phyloP scores from a whole-genome alignment of 495 filamentous ascomycete species.

The Wilcoxina mikolae region DNA sequence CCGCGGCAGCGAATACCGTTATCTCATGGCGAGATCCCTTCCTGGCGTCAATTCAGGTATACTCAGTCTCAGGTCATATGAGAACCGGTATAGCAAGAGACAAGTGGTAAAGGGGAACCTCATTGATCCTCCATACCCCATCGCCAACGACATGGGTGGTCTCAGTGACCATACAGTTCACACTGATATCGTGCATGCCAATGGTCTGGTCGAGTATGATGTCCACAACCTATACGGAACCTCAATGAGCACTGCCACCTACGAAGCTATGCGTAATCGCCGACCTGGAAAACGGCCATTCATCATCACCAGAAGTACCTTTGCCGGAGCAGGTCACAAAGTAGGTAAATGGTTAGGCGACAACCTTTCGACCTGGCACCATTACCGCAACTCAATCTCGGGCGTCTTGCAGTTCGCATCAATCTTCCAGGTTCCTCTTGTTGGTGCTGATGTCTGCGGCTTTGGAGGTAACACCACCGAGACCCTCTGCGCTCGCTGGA shows the following conservation, averaged over 20 bases:
- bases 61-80: no score
- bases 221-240: conserved; percentile 76
- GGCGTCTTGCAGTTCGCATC: conserved; percentile 59
- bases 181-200: conserved; percentile 59
- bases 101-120: conserved; percentile 42
- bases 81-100: no score
- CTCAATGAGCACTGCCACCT: conserved; percentile 59
- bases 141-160: conserved; percentile 49
- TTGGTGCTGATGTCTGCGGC: conserved; percentile 71
- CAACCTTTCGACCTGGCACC: conserved; percentile 57
- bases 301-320: conserved; percentile 74
- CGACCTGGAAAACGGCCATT: conserved; percentile 54
- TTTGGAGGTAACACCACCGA: conserved; percentile 59
- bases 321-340: conserved; percentile 59
- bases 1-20: background rate
- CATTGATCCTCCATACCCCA: conserved; percentile 56
- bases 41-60: background rate
- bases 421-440: conserved; percentile 77
- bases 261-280: conserved; percentile 52
- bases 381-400: conserved; percentile 55
- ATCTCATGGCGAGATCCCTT: background rate
- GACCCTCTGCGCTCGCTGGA: conserved; percentile 71
- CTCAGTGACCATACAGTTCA: conserved; percentile 60
- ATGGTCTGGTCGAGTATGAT: conserved; percentile 60
- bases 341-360: conserved; percentile 87